phyloP scores from a whole-genome alignment of 2,329 filamentous ascomycete species.

The Achaetomium macrosporum region DNA sequence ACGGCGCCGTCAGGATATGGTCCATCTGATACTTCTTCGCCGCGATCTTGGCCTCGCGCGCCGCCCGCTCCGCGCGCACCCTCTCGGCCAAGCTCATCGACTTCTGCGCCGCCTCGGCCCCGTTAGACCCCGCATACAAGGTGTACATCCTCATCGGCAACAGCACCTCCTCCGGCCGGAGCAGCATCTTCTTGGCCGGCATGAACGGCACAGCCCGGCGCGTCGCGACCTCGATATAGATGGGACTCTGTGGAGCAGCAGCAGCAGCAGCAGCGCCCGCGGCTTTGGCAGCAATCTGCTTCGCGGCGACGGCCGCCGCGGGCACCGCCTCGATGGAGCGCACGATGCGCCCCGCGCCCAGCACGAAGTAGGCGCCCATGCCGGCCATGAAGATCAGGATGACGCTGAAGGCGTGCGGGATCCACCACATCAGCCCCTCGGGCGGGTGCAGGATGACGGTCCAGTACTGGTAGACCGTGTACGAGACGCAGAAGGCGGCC shows the following conservation, averaged over 20 bases:
- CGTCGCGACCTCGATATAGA: slow-evolving; percentile 49
- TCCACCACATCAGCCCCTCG: slow-evolving; percentile 48
- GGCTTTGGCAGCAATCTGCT: slow-evolving; percentile 4
- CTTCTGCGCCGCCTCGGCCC: not conserved
- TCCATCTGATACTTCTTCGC: slow-evolving; percentile 47
- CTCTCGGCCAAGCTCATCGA: slow-evolving; percentile 24
- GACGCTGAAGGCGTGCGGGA: slow-evolving; percentile 50
- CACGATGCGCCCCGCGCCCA: slow-evolving; percentile 54
- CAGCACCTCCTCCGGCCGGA: slow-evolving; percentile 33
- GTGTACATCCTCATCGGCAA: slow-evolving; percentile 34
- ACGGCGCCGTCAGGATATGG: slow-evolving; percentile 52
- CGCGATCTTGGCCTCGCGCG: slow-evolving; percentile 35
- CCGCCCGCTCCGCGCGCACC: slow-evolving; percentile 29
- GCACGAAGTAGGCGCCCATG: slow-evolving; percentile 55
- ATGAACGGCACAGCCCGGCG: slow-evolving; percentile 46
- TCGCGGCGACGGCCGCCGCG: slow-evolving; percentile 13
- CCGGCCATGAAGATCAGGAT: slow-evolving; percentile 55
- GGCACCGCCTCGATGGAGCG: slow-evolving; percentile 52
- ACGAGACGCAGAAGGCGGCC: slow-evolving; percentile 47
- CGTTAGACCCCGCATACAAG: slow-evolving; percentile 3
- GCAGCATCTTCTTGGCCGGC: slow-evolving; percentile 37
- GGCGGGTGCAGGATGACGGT: slow-evolving; percentile 44
- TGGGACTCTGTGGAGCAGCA: slow-evolving; percentile 20
- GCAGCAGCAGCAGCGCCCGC: slow-evolving; percentile 11
- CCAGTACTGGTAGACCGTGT: slow-evolving; percentile 46